These are phyloP conservation scores for rapeseed (Brassica napus) DNA, from an alignment of 345 rosid species.

Conservation along the genomic window DNA sequence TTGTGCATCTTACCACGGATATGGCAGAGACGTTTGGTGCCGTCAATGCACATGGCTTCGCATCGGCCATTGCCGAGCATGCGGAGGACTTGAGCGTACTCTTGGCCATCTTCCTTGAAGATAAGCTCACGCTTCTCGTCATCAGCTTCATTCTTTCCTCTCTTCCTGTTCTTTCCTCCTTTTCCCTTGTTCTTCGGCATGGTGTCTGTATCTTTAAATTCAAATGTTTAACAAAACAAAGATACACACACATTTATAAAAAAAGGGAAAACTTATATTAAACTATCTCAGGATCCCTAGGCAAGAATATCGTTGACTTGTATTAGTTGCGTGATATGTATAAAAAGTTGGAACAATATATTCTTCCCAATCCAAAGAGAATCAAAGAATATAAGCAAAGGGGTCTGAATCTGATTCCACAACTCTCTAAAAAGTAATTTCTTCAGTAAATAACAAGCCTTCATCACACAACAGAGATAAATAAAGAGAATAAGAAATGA, in stretches of 20 bases:
- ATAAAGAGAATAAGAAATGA: not conserved
- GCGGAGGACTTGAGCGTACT: slow-evolving; percentile 68
- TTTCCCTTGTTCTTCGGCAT: slow-evolving; percentile 89
- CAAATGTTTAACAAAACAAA: slow-evolving; percentile 5
- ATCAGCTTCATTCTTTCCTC: slow-evolving; percentile 81
- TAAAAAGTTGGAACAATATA: slow-evolving; percentile 3
- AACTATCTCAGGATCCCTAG: not conserved
- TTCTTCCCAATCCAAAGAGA: slow-evolving; percentile 6
- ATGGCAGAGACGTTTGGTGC: slow-evolving; percentile 67
- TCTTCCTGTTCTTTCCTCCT: slow-evolving; percentile 88
- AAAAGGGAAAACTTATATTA: not conserved
- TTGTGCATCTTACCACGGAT: slow-evolving; percentile 86
- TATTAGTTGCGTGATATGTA: not conserved
- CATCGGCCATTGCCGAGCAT: slow-evolving; percentile 81
- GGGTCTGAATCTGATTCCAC: not conserved
- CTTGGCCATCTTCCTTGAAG: slow-evolving; percentile 77
- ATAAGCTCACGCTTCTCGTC: slow-evolving; percentile 77
- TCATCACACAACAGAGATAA: not conserved
- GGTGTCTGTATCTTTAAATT: slow-evolving; percentile 17
- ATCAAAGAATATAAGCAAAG: not conserved
- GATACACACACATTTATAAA: not conserved
- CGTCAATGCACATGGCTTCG: slow-evolving; percentile 70
- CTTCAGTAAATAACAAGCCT: not conserved
- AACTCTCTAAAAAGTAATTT: not conserved
- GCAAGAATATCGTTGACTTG: not conserved